Conservation (phyloP, 2,329 filamentous ascomycete genomes). For the Aurifilum marmelostoma region DNA sequence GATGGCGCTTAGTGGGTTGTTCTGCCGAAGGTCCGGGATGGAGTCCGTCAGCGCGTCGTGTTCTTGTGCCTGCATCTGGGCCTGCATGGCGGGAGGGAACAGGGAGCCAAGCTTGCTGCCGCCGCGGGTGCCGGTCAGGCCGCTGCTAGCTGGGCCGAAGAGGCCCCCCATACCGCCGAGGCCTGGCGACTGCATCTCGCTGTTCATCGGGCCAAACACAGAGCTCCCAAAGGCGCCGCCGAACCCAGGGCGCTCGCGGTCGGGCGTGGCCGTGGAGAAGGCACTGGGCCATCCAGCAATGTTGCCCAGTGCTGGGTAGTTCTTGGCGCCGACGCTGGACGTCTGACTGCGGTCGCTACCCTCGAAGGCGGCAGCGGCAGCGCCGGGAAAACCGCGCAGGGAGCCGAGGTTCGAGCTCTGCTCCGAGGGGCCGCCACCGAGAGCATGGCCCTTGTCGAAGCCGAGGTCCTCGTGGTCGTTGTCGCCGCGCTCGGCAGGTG, state of each 20-base stretch:
- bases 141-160: conserved; percentile 66
- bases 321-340: conserved; percentile 81
- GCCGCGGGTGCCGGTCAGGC: conserved; percentile 63
- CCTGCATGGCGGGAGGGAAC: conserved; percentile 88
- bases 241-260: conserved; percentile 62
- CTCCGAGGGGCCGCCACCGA: conserved; percentile 45
- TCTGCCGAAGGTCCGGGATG: conserved; percentile 62
- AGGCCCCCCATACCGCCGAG: conserved; percentile 68
- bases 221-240: conserved; percentile 73
- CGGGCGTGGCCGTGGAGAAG: conserved; percentile 67
- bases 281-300: conserved; percentile 64
- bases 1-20: conserved; percentile 67
- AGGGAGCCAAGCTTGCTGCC: conserved; percentile 83
- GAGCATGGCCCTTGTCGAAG: conserved; percentile 54
- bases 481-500: conserved; percentile 69
- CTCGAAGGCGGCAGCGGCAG: conserved; percentile 53
- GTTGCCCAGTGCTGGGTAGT: conserved; percentile 65
- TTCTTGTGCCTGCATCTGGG: conserved; percentile 79
- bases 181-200: conserved; percentile 75
- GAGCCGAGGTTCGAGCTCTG: conserved; percentile 56
- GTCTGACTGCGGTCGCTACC: conserved; percentile 91
- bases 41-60: conserved; percentile 63
- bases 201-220: conserved; percentile 72
- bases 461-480: conserved; percentile 55
- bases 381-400: conserved; percentile 54